Conservation (phyloP, 2,329 filamentous ascomycete genomes). For the Ilyonectria sp. region DNA sequence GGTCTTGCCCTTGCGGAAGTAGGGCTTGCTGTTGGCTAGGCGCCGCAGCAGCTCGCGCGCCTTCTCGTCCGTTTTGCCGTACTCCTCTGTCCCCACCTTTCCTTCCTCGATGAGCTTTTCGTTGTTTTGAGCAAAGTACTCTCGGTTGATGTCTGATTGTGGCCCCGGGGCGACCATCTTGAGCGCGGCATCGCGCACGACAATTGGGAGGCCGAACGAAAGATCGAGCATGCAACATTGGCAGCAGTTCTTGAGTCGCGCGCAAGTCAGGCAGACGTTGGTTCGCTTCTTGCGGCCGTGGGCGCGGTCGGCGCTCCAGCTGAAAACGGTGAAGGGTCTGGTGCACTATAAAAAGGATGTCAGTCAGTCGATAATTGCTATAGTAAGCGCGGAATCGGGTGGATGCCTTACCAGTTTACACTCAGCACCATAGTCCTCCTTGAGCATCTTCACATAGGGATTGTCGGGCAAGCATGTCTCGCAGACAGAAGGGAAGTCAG, state of each 20-base stretch:
- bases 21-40: constrained; percentile 93
- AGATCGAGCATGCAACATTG: constrained; percentile 99
- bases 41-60: constrained; percentile 88
- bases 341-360: constrained; percentile 72
- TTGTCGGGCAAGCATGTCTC: constrained; percentile 97
- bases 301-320: constrained; percentile 94
- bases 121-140: constrained; percentile 98
- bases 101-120: constrained; percentile 96
- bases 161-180: constrained; percentile 98
- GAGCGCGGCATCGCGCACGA: constrained; percentile 93
- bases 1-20: constrained; percentile 89
- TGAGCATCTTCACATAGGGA: constrained; percentile 98
- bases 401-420: constrained; percentile 73
- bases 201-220: constrained; percentile 94
- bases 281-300: constrained; percentile 91
- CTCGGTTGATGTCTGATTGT: constrained; percentile 91
- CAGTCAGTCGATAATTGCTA: constrained; percentile 27
- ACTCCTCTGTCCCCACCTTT: constrained; percentile 86
- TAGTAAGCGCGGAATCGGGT: constrained; percentile 2
- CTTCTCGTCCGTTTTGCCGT: constrained; percentile 98
- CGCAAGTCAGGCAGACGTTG: constrained; percentile 96
- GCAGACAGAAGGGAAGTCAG: constrained; percentile 89
- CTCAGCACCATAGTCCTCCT: constrained; percentile 93
- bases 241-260: constrained; percentile 97
- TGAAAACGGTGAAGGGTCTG: constrained; percentile 94